Base-by-base conservation (phyloP, 1,284 basidiomycete genomes). In the Xanthoconium separans region DNA sequence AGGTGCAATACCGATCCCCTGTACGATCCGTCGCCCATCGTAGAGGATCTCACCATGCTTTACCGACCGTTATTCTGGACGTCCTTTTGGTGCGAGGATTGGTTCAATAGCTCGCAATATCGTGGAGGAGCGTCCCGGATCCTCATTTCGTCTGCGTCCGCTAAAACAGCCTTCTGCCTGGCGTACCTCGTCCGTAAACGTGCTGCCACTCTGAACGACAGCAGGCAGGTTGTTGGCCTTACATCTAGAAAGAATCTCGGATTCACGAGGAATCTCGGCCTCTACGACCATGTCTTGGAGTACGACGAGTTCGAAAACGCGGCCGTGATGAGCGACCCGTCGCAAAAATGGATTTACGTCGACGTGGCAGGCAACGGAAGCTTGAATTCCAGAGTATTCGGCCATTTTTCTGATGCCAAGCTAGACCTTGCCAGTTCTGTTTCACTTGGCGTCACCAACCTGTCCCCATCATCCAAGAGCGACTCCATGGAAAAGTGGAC, bases 51-150 rank as follows among this genome's bases (percentile, higher is more conserved):
- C 34, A 79, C 77, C 0, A 85, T 86, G 84, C 75, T 87, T 16
- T 87, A 83, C 57, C 77, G 83, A 0, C 84, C 84, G 0, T 70
- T 86, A 8, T 85, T 84, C 66, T 86, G 84, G 84, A 86, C 84
- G 0, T 76, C 84, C 2, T 86, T 78, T 60, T 86, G 84, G 84
- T 83, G 77, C 58, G 83, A 86, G 61, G 85, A 87, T 61, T 86
- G 83, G 82, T 63, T 87, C 3, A 68, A 76, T 52, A 68, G 72
- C 2, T 73, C 77, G 4, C 56, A 61, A 15, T 85, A 84, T 63
- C 73, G 70, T 37, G 71, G 73, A 2, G 76, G 73, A 9, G 76
- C 76, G 3, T 73, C 68, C 4, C 63, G 65, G 30, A 69, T 86
- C 53, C 69, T 86, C 45, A 76, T 86, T 29, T 83, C 83, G 2